Evolutionary conservation across 768 basidiomycete genomes (phyloP).

Genomic region (Lactarius hatsudake): DNA sequence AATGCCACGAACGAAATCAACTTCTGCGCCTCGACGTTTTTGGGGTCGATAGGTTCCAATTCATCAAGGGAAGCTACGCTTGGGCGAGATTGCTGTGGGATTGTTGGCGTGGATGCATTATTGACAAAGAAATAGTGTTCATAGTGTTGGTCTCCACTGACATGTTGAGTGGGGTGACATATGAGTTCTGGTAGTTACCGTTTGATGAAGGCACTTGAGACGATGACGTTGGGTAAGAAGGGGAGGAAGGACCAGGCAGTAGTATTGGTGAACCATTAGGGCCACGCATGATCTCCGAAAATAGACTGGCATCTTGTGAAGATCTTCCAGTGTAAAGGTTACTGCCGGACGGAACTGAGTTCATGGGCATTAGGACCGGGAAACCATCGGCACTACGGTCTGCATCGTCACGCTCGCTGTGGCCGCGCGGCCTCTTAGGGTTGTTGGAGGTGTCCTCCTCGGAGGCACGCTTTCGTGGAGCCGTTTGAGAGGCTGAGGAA

Average conservation of each 20-base stretch:
- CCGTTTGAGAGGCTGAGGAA: slow-evolving; percentile 31
- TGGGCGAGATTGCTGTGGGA: slow-evolving; percentile 37
- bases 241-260: slow-evolving; percentile 38
- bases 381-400: slow-evolving; percentile 48
- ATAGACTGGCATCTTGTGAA: slow-evolving; percentile 50
- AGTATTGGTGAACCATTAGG: slow-evolving; percentile 58
- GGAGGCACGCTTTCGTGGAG: slow-evolving; percentile 50
- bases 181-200: slow-evolving; percentile 39
- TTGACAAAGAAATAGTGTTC: slow-evolving; percentile 44
- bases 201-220: slow-evolving; percentile 22
- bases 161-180: slow-evolving; percentile 57
- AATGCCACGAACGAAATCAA: slow-evolving; percentile 60
- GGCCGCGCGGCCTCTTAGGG: slow-evolving; percentile 51
- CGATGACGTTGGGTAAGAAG: slow-evolving; percentile 33
- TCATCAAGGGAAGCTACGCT: slow-evolving; percentile 31
- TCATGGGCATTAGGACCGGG: slow-evolving; percentile 57
- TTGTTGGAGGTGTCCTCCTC: slow-evolving; percentile 45
- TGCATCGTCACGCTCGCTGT: slow-evolving; percentile 39
- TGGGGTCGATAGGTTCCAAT: slow-evolving; percentile 67
- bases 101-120: slow-evolving; percentile 29
- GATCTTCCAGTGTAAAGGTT: slow-evolving; percentile 46
- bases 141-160: slow-evolving; percentile 51
- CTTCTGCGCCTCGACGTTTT: slow-evolving; percentile 76
- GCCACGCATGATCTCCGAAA: slow-evolving; percentile 34
- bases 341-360: slow-evolving; percentile 36